phyloP scores from a whole-genome alignment of 2,329 filamentous ascomycete genomes.

The Nakataea oryzae region DNA sequence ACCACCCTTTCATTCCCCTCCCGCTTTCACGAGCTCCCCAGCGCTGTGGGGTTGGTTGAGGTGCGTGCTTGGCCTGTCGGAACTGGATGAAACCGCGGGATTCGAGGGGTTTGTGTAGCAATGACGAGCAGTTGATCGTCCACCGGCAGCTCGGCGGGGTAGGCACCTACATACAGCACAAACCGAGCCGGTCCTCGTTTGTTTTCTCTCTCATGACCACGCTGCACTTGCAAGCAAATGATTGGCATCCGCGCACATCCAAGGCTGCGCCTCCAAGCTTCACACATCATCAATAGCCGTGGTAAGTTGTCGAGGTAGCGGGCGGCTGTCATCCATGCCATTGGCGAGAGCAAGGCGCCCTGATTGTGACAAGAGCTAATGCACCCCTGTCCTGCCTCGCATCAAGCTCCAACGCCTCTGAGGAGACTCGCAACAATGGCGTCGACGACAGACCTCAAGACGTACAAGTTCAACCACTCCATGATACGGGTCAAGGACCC shows the following conservation, averaged over 20 bases:
- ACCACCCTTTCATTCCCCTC: not conserved
- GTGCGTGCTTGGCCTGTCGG: not conserved
- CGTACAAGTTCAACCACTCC: conserved; percentile 81
- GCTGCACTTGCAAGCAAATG: conserved; percentile 12
- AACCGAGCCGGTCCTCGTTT: not conserved
- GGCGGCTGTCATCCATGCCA: no score
- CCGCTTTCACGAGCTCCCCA: not conserved
- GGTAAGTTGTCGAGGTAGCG: not conserved
- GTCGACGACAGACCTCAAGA: conserved; percentile 59
- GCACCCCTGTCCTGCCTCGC: not conserved
- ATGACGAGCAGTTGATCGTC: not conserved
- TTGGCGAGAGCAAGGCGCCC: not conserved
- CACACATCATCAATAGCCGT: not conserved
- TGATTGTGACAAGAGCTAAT: not conserved
- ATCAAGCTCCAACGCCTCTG: not conserved
- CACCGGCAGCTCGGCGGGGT: not conserved
- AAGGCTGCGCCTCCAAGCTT: conserved; percentile 16
- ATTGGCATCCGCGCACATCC: conserved; percentile 16
- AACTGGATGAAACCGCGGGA: not conserved
- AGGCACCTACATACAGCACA: not conserved
- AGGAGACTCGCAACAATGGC: conserved; percentile 42
- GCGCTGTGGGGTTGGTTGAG: not conserved
- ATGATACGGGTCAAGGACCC: conserved; percentile 97
- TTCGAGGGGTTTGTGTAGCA: not conserved
- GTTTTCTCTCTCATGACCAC: not conserved